These are phyloP conservation scores for Sabuloglossum arenarium DNA, from an alignment of 495 filamentous ascomycete genomes.

Conservation along the genomic window DNA sequence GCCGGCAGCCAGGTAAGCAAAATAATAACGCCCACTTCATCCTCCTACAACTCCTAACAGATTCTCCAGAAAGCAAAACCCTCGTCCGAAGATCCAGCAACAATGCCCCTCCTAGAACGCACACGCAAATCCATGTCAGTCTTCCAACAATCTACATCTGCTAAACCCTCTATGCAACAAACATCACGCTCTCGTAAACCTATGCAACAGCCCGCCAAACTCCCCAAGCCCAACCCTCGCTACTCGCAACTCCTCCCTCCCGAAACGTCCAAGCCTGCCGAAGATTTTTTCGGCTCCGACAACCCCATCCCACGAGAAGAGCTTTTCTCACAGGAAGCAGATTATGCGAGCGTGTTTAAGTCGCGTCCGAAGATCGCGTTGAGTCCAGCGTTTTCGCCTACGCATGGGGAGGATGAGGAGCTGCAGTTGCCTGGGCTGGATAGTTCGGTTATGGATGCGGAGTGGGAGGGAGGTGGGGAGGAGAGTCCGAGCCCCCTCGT, in stretches of 20 bases:
- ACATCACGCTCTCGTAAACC: not conserved
- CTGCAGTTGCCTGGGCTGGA: not conserved
- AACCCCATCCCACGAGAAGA: conserved; percentile 32
- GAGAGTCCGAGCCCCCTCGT: not conserved
- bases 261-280: conserved; percentile 5
- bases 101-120: conserved; percentile 36
- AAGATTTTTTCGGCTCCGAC: not conserved
- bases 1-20: not conserved
- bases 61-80: not conserved
- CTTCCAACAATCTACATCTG: not conserved
- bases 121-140: conserved; percentile 68
- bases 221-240: not conserved
- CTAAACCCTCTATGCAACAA: not conserved
- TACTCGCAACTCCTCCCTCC: not conserved
- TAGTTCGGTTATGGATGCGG: not conserved
- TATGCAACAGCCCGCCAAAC: conserved; percentile 10
- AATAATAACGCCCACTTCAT: not conserved
- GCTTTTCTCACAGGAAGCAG: conserved; percentile 44
- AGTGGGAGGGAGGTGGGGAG: not conserved
- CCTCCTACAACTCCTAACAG: not conserved
- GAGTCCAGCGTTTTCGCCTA: conserved; percentile 47
- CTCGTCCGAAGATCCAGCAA: conserved; percentile 10
- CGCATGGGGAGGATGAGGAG: not conserved
- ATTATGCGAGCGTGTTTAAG: conserved; percentile 73
- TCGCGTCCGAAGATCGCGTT: conserved; percentile 57